phyloP scores from a whole-genome alignment of 2,329 filamentous ascomycete genomes.

The Sporothrix pseudoabietina region DNA sequence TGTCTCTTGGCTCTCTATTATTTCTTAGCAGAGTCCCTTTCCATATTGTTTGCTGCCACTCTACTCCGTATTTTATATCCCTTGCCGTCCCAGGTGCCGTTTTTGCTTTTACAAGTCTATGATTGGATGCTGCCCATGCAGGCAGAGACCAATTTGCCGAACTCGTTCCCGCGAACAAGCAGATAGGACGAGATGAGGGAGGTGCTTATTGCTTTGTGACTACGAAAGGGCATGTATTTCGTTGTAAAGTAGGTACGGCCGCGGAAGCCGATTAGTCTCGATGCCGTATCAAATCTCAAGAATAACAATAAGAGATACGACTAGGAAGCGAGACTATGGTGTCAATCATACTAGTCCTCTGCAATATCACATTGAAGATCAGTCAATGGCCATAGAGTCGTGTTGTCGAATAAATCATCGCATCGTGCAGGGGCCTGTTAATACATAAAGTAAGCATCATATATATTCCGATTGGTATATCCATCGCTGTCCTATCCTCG shows the following conservation, averaged over 20 bases:
- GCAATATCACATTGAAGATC: no score
- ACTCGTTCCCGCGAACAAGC: background rate
- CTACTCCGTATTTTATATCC: background rate
- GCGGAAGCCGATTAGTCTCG: background rate
- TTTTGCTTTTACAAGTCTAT: background rate
- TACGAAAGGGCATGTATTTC: background rate
- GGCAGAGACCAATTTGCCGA: background rate
- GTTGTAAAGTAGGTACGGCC: background rate
- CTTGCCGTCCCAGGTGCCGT: slow-evolving; percentile 1
- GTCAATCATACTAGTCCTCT: no score
- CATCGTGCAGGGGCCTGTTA: background rate
- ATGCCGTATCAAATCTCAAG: no score
- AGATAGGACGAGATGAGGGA: background rate
- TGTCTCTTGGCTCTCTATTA: background rate
- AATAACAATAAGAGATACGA: no score
- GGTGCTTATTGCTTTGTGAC: no score
- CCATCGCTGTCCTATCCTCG: background rate
- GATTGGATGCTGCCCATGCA: background rate
- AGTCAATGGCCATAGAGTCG: no score
- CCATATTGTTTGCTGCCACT: background rate
- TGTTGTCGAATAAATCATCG: background rate
- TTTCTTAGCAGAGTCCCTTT: background rate
- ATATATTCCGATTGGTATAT: background rate
- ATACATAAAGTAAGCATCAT: background rate
- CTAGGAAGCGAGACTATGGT: no score